A percentile compares a stretch with the other conserved stretches of the same genome.
Evolutionary conservation across 345 rosid species (phyloP).

Genomic region (Triadica sebifera): DNA sequence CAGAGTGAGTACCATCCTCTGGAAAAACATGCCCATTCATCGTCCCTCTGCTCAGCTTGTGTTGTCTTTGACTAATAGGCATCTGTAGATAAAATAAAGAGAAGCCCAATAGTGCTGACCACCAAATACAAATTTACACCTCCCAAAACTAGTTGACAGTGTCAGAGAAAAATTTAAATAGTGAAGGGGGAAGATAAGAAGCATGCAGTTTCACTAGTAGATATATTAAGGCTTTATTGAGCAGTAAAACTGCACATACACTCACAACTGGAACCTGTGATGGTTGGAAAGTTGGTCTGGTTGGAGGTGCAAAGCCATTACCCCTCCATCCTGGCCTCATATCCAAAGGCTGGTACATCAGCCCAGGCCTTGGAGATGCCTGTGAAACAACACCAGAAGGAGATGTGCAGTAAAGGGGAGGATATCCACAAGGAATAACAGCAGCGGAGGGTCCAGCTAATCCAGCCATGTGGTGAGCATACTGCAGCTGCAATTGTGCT

Average conservation of each 20-base stretch:
- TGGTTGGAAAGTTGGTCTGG: conserved; percentile 50
- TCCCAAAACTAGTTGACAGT: neutral
- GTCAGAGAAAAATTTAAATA: neutral
- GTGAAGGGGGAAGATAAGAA: neutral
- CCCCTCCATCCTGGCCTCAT: conserved; percentile 58
- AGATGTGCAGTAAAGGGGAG: conserved; percentile 51
- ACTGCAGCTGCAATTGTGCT: conserved; percentile 52
- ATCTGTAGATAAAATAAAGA: conserved; percentile 29
- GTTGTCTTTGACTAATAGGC: conserved; percentile 42
- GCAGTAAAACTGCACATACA: conserved; percentile 3
- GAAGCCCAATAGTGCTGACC: conserved; percentile 1
- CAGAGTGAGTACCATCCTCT: conserved; percentile 35
- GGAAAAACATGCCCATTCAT: conserved; percentile 41
- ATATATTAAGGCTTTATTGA: neutral
- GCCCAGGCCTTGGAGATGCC: conserved; percentile 40
- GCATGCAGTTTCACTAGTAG: neutral
- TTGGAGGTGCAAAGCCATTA: conserved; percentile 43
- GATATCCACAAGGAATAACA: conserved; percentile 58
- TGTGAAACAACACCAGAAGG: conserved; percentile 55
- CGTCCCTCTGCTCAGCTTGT: conserved; percentile 48
- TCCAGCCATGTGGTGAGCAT: conserved; percentile 43
- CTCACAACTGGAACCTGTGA: conserved; percentile 48
- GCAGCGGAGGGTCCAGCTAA: conserved; percentile 50
- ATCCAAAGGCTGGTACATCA: conserved; percentile 59
- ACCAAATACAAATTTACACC: neutral